These are phyloP conservation scores for Aristolochia contorta DNA, from an alignment of 164 flowering plant genomes.

Conservation along the genomic window DNA sequence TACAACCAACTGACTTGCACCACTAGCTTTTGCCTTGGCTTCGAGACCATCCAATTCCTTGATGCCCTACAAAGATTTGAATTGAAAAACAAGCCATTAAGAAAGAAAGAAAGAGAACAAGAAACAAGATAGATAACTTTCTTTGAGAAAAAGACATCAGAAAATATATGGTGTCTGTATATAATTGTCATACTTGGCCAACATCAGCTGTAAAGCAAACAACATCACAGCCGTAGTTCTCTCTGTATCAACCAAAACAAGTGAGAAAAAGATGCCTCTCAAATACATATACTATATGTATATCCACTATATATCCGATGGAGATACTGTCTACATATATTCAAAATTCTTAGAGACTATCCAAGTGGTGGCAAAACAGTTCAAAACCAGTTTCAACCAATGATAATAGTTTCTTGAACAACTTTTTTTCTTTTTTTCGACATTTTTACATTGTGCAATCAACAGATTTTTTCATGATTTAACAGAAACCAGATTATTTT, in stretches of 20 bases:
- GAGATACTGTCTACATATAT: too few relatives aligned
- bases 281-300: neutral
- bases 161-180: neutral
- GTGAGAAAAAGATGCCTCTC: neutral
- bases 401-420: too few relatives aligned
- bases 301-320: too few relatives aligned
- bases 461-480: too few relatives aligned
- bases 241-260: constrained; percentile 35
- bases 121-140: neutral
- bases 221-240: constrained; percentile 95
- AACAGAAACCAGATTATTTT: too few relatives aligned
- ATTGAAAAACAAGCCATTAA: neutral
- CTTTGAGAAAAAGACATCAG: neutral
- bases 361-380: too few relatives aligned
- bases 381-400: too few relatives aligned
- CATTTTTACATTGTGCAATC: too few relatives aligned
- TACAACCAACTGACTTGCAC: constrained; percentile 85
- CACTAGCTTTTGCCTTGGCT: constrained; percentile 93
- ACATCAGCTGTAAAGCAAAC: constrained; percentile 99
- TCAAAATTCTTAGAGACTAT: too few relatives aligned
- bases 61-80: constrained; percentile 40
- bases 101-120: neutral
- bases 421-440: too few relatives aligned
- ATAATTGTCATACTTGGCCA: constrained; percentile 72
- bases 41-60: constrained; percentile 84